phyloP scores from a whole-genome alignment of 139 green algal species.

The Tetradesmus lagerheimii region DNA sequence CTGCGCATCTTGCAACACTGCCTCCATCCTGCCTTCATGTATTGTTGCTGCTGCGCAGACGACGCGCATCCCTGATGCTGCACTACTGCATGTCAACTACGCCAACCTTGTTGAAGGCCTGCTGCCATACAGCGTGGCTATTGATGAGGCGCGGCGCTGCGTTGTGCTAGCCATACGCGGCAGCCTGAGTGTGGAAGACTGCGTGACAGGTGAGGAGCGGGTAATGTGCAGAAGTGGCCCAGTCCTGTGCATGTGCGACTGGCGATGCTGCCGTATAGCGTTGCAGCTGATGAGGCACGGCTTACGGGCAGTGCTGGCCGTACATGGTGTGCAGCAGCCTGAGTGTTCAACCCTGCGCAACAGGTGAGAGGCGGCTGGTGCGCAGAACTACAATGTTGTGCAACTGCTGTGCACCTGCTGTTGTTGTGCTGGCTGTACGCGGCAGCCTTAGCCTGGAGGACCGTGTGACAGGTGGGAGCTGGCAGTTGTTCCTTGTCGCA shows the following conservation, averaged over 20 bases:
- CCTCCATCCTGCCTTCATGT: not conserved
- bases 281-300: no score
- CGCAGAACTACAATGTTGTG: no score
- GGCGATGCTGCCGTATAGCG: no score
- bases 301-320: no score
- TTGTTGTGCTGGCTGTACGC: conserved; percentile 57
- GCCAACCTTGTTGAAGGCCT: conserved; percentile 45
- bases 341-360: no score
- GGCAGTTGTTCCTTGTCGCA: not conserved
- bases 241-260: no score
- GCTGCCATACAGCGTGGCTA: conserved; percentile 53
- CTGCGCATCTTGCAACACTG: no score
- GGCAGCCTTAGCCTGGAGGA: conserved; percentile 54
- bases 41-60: conserved; percentile 14
- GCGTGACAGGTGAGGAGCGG: conserved; percentile 61
- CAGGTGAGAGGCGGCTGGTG: no score
- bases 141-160: conserved; percentile 29
- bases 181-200: conserved; percentile 54
- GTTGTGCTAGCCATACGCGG: conserved; percentile 58
- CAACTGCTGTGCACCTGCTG: no score
- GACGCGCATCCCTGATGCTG: not conserved
- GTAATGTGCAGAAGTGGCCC: no score
- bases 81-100: conserved; percentile 43
- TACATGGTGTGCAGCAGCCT: no score
- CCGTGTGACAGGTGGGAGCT: conserved; percentile 52